Evolutionary conservation across 2,329 filamentous ascomycete genomes (phyloP).

Genomic region (Sordariomycetes sp.): DNA sequence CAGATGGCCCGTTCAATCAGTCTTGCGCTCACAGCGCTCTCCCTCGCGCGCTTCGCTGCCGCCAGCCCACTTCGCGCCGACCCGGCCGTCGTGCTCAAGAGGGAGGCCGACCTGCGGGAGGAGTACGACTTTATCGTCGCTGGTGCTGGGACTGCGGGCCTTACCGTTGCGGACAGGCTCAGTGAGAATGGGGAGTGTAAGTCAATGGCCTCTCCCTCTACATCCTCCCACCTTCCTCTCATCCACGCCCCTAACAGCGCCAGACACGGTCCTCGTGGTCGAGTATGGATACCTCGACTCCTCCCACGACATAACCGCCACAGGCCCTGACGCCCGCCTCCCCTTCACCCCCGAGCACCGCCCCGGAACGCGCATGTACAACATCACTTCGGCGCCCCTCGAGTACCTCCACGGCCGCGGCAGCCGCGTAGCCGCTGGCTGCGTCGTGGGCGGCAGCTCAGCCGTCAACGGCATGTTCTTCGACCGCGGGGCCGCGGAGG

Average conservation of each 20-base stretch:
- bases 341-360: not conserved
- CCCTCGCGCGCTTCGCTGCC: not conserved
- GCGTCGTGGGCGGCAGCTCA: slow-evolving; percentile 8
- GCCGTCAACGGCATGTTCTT: slow-evolving; percentile 10
- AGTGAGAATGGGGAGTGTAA: slow-evolving; percentile 8
- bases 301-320: slow-evolving; percentile 5
- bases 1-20: not conserved
- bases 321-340: slow-evolving; percentile 3
- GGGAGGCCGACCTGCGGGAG: slow-evolving; percentile 6
- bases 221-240: not conserved
- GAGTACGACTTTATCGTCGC: slow-evolving; percentile 10
- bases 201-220: not conserved
- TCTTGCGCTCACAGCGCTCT: slow-evolving; percentile 1
- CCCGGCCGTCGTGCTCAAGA: slow-evolving; percentile 1
- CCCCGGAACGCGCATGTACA: slow-evolving; percentile 12
- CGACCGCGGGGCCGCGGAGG: slow-evolving; percentile 6
- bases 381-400: slow-evolving; percentile 13
- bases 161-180: slow-evolving; percentile 8
- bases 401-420: slow-evolving; percentile 9
- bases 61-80: not conserved
- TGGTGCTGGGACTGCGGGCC: slow-evolving; percentile 7
- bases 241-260: not conserved
- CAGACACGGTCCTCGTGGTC: slow-evolving; percentile 11
- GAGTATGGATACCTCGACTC: slow-evolving; percentile 10
- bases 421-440: slow-evolving; percentile 5